A percentile compares a stretch with the other conserved stretches of the same genome.
phyloP scores from a whole-genome alignment of 208 protist species.

The Blastocrithidia nonstop region DNA sequence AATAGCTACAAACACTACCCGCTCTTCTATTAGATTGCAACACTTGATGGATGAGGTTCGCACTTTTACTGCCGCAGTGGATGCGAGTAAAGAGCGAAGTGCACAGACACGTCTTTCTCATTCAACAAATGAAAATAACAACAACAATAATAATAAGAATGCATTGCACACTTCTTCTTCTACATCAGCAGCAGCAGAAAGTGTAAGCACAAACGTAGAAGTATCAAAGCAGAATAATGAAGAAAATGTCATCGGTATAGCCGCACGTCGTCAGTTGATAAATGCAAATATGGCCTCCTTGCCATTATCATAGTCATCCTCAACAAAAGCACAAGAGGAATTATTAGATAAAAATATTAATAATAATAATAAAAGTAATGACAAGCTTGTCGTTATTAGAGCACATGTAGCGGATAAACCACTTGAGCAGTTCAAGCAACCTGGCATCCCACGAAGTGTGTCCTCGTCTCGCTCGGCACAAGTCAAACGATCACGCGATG shows the following conservation, averaged over 20 bases:
- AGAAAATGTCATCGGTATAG: slow-evolving; percentile 59
- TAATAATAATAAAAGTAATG: background rate
- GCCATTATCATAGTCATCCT: background rate
- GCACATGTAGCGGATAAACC: slow-evolving; percentile 47
- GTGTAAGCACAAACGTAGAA: background rate
- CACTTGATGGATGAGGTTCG: no score
- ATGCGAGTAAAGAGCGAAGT: no score
- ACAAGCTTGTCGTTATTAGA: slow-evolving; percentile 41
- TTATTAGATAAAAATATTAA: background rate
- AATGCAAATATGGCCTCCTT: slow-evolving; percentile 18
- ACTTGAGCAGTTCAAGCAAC: slow-evolving; percentile 27
- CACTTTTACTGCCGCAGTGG: no score
- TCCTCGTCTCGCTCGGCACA: slow-evolving; percentile 10
- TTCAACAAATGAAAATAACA: slow-evolving; percentile 25
- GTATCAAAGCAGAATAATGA: slow-evolving; percentile 18
- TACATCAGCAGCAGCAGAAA: slow-evolving; percentile 12
- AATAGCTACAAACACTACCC: no score
- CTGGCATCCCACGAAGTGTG: slow-evolving; percentile 34
- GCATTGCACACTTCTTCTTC: no score
- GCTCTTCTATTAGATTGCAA: no score
- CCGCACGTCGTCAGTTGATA: slow-evolving; percentile 40
- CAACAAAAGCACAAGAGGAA: background rate
- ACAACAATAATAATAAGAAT: slow-evolving; percentile 9
- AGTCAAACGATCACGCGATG: background rate
- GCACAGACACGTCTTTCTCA: no score